phyloP scores from a whole-genome alignment of 257 asterid species.

The Sherardia arvensis region DNA sequence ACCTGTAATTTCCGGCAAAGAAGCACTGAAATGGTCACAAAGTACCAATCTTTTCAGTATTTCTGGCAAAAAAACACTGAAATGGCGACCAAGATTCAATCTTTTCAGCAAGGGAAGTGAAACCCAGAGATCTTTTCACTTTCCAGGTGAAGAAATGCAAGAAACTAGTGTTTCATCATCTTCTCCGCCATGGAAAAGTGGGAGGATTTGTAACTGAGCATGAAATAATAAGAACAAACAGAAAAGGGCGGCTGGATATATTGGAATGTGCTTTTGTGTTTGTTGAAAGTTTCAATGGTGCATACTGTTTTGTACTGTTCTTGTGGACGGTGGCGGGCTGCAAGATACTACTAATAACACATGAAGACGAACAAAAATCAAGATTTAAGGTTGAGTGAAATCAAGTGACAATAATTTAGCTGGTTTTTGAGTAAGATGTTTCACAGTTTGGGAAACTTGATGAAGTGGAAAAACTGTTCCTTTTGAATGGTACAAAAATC shows the following conservation, averaged over 20 bases:
- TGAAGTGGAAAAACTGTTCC: neutral
- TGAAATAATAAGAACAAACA: neutral
- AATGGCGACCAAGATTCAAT: neutral
- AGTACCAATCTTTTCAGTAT: neutral
- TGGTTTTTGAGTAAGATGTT: too few relatives aligned
- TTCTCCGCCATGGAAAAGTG: neutral
- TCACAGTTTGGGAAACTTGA: neutral
- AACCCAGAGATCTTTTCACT: neutral
- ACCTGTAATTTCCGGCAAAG: constrained; percentile 15
- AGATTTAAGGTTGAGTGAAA: neutral
- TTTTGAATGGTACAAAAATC: neutral
- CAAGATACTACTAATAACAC: neutral
- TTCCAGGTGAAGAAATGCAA: neutral
- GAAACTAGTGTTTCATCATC: neutral
- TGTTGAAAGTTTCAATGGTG: neutral
- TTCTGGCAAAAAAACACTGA: constrained; percentile 6
- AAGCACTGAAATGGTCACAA: neutral
- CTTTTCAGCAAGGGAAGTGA: neutral
- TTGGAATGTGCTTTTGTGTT: neutral
- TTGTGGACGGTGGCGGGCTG: neutral
- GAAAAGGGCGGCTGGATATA: neutral
- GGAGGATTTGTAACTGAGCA: neutral
- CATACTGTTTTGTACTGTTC: neutral
- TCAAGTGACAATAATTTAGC: neutral
- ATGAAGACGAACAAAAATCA: neutral